Percentiles rank a stretch among this genome's conserved stretches.
Evolutionary conservation across 768 basidiomycete species (phyloP).

Genomic region (Pleurotus sapidus): DNA sequence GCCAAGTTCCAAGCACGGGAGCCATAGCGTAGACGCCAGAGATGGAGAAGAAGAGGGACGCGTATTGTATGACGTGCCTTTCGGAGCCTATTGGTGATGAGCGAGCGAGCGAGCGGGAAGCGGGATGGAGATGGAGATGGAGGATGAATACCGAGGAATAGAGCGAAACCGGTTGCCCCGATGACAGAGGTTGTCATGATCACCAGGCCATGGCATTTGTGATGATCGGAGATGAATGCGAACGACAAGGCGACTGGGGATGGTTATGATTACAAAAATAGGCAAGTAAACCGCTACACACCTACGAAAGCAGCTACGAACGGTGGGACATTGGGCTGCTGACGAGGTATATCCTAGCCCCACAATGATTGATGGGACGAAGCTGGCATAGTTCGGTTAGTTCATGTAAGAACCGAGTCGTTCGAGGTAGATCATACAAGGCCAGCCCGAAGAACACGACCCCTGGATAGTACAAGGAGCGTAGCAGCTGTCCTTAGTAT

Average conservation of each 20-base stretch:
- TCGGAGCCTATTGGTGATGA: constrained; percentile 26
- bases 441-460: constrained; percentile 37
- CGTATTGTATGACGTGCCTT: constrained; percentile 43
- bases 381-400: constrained; percentile 34
- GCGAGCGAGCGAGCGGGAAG: neutral
- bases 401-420: neutral
- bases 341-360: constrained; percentile 54
- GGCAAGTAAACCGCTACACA: neutral
- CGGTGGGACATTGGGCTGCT: constrained; percentile 55
- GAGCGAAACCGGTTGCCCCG: constrained; percentile 47
- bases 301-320: constrained; percentile 44
- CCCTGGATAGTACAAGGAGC: neutral
- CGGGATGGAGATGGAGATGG: neutral
- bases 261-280: neutral
- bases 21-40: constrained; percentile 49
- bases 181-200: constrained; percentile 41
- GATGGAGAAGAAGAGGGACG: constrained; percentile 53
- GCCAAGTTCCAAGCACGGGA: constrained; percentile 56
- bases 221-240: constrained; percentile 51
- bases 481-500: too few relatives aligned
- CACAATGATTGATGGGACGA: constrained; percentile 70
- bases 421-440: constrained; percentile 32
- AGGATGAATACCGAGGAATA: constrained; percentile 47
- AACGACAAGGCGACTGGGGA: constrained; percentile 10
- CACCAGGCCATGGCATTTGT: constrained; percentile 45